These are phyloP conservation scores for Lentinula novae-zelandiae DNA, from an alignment of 1,284 basidiomycete genomes.

Conservation along the genomic window DNA sequence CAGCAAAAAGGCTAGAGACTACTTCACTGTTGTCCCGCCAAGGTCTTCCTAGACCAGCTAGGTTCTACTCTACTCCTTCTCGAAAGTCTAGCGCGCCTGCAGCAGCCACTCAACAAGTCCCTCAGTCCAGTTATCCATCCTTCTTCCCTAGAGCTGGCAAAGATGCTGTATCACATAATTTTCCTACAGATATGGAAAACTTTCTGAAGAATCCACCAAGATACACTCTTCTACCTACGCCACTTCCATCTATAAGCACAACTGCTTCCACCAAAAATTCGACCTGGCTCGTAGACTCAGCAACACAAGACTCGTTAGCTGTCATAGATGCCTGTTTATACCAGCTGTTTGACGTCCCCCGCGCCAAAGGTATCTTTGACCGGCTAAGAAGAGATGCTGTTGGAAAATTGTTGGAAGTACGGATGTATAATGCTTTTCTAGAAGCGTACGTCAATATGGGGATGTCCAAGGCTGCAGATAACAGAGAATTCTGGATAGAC, in stretches of 20 bases:
- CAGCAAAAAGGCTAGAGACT: constrained; percentile 47
- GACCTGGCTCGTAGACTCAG: constrained; percentile 60
- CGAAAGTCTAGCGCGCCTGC: constrained; percentile 50
- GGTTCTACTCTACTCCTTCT: constrained; percentile 61
- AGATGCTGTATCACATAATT: constrained; percentile 16
- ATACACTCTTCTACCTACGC: constrained; percentile 62
- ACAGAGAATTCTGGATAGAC: constrained; percentile 50
- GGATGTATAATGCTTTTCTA: constrained; percentile 50
- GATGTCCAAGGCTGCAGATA: constrained; percentile 35
- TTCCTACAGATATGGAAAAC: constrained; percentile 20
- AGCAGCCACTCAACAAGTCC: constrained; percentile 35
- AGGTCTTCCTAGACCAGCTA: constrained; percentile 61
- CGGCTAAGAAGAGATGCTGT: constrained; percentile 41
- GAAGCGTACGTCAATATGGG: constrained; percentile 63
- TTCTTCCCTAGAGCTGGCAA: constrained; percentile 27
- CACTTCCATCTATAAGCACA: constrained; percentile 36
- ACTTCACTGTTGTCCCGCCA: constrained; percentile 66
- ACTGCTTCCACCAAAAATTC: neutral
- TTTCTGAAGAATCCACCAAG: constrained; percentile 46
- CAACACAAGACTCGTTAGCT: constrained; percentile 64
- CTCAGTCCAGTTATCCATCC: constrained; percentile 35
- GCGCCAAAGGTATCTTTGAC: constrained; percentile 67
- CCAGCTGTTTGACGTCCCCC: constrained; percentile 65
- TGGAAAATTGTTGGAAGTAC: constrained; percentile 49
- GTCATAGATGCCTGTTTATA: constrained; percentile 80